These are phyloP conservation scores for Acephala macrosclerotiorum DNA, from an alignment of 2,329 filamentous ascomycete genomes.

Conservation along the genomic window DNA sequence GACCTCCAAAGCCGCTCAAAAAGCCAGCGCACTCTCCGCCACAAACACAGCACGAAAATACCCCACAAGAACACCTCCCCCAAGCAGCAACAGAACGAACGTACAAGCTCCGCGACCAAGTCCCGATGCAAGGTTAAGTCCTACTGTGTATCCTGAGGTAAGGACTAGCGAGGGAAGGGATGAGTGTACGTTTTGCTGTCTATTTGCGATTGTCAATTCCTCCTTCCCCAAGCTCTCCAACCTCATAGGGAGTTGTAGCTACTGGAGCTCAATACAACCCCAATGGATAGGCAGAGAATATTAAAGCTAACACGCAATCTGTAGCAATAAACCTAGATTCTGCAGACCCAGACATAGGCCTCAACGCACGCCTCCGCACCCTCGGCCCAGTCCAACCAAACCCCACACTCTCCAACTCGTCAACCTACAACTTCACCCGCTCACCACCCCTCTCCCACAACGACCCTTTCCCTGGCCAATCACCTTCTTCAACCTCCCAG, in stretches of 20 bases:
- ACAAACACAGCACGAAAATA: constrained; percentile 40
- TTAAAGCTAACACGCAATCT: neutral
- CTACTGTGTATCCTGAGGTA: constrained; percentile 26
- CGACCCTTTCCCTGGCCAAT: neutral
- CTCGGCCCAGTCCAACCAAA: constrained; percentile 41
- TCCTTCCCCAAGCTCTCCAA: constrained; percentile 3
- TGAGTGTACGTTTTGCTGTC: constrained; percentile 25
- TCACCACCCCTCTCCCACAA: constrained; percentile 11
- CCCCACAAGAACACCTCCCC: constrained; percentile 37
- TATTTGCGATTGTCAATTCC: neutral
- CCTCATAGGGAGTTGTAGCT: neutral
- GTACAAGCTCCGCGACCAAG: constrained; percentile 13
- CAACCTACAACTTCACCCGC: constrained; percentile 35
- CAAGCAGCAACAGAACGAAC: constrained; percentile 22
- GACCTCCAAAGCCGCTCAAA: constrained; percentile 37
- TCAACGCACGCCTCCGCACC: constrained; percentile 36
- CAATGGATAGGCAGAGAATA: neutral
- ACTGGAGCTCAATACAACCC: neutral
- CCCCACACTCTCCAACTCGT: constrained; percentile 40
- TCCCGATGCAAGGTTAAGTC: constrained; percentile 18
- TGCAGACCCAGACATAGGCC: constrained; percentile 32
- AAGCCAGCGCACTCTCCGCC: constrained; percentile 30
- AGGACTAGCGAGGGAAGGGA: constrained; percentile 17
- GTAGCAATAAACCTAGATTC: constrained; percentile 22
- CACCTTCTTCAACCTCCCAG: constrained; percentile 11